Percentiles rank a stretch among this genome's conserved stretches.
Conservation (phyloP, 192 early-diverging fungal genomes). For the Backusella psychrophila region DNA sequence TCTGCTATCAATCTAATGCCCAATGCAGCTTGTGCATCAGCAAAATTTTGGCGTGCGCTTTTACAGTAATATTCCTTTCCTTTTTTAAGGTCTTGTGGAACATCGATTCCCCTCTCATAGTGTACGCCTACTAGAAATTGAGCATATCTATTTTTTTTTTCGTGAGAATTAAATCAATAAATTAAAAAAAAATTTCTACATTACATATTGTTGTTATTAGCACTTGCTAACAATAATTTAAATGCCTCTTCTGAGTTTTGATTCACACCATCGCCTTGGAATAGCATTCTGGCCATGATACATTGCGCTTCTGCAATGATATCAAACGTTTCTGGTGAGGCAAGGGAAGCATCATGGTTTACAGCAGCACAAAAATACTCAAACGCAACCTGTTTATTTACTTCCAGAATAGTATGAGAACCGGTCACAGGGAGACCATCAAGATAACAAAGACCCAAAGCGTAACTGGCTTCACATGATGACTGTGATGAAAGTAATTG, state of each 20-base stretch:
- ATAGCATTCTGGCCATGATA: conserved; percentile 14
- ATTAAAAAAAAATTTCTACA: neutral
- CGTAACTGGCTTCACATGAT: conserved; percentile 16
- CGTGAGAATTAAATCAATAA: neutral
- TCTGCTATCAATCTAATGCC: conserved; percentile 25
- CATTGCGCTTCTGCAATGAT: conserved; percentile 26
- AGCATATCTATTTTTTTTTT: conserved; percentile 22
- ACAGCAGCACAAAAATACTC: conserved; percentile 11
- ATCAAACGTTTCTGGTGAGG: neutral
- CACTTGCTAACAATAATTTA: conserved; percentile 18
- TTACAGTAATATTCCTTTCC: conserved; percentile 24
- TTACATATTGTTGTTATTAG: conserved; percentile 25
- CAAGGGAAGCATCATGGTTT: neutral
- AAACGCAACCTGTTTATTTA: conserved; percentile 14
- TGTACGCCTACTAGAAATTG: conserved; percentile 35
- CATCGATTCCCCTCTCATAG: conserved; percentile 27
- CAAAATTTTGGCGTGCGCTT: conserved; percentile 31
- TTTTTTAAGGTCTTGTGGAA: conserved; percentile 13
- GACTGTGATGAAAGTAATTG: conserved; percentile 6
- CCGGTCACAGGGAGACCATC: conserved; percentile 12
- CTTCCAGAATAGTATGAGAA: neutral
- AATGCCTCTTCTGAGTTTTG: conserved; percentile 17
- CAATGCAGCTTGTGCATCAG: conserved; percentile 37
- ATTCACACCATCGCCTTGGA: conserved; percentile 26
- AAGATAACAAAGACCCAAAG: conserved; percentile 27